A percentile compares a stretch with the other conserved stretches of the same genome.
Evolutionary conservation across 805 yeast species (phyloP).

Genomic region (Candida chauliodis): DNA sequence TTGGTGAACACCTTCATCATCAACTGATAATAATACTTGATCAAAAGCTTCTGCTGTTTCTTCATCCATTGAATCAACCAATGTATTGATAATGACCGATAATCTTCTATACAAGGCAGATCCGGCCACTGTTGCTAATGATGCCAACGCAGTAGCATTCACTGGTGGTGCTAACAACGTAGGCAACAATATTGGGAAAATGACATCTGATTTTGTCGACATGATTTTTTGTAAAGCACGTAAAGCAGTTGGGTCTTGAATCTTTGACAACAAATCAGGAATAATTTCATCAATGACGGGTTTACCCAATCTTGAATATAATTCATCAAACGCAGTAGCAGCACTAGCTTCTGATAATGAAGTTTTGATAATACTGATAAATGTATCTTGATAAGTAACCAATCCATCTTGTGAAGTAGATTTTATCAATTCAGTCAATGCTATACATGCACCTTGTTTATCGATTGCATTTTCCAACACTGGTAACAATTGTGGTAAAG

Average conservation of each 20-base stretch:
- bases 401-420: slow-evolving; percentile 65
- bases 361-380: slow-evolving; percentile 71
- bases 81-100: slow-evolving; percentile 66
- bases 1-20: slow-evolving; percentile 78
- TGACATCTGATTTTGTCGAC: slow-evolving; percentile 83
- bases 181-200: slow-evolving; percentile 92
- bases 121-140: slow-evolving; percentile 90
- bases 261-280: slow-evolving; percentile 73
- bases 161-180: slow-evolving; percentile 79
- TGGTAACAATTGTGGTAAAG: slow-evolving; percentile 80
- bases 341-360: slow-evolving; percentile 86
- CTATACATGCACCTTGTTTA: slow-evolving; percentile 95
- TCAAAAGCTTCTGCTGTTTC: slow-evolving; percentile 56
- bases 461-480: slow-evolving; percentile 83
- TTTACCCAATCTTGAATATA: slow-evolving; percentile 79
- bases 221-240: slow-evolving; percentile 87
- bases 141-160: slow-evolving; percentile 79
- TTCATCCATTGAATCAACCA: slow-evolving; percentile 58
- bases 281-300: slow-evolving; percentile 83
- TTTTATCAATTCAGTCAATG: slow-evolving; percentile 77
- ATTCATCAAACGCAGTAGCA: slow-evolving; percentile 83
- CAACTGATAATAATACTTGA: slow-evolving; percentile 67
- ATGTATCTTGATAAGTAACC: slow-evolving; percentile 57
- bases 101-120: slow-evolving; percentile 70
- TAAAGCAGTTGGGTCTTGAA: slow-evolving; percentile 75